phyloP scores from a whole-genome alignment of 768 basidiomycete genomes.

The Tricholomella constricta region DNA sequence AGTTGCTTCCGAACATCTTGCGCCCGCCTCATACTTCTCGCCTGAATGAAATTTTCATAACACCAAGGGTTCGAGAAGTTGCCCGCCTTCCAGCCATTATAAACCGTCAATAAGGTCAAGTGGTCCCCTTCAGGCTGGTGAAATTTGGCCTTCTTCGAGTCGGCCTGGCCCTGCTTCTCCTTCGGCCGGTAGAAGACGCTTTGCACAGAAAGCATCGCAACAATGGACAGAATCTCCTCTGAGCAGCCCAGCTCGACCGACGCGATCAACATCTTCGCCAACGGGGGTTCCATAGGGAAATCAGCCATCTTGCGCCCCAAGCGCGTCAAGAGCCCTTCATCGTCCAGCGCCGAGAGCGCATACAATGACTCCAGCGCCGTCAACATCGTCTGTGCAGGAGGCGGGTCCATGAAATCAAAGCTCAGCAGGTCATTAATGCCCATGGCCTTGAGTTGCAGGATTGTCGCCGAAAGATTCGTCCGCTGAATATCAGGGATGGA shows the following conservation, averaged over 20 bases:
- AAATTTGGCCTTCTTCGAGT: constrained; percentile 99
- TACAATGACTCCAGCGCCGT: constrained; percentile 94
- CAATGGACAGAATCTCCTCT: constrained; percentile 95
- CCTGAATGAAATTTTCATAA: constrained; percentile 98
- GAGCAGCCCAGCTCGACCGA: constrained; percentile 98
- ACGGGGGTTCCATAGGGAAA: constrained; percentile 95
- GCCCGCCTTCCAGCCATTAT: constrained; percentile 97
- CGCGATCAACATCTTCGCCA: constrained; percentile 98
- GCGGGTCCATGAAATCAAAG: constrained; percentile 99
- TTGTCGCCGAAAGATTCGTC: constrained; percentile 89
- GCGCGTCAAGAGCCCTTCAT: constrained; percentile 93
- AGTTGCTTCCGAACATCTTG: constrained; percentile 98
- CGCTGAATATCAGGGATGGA: constrained; percentile 98
- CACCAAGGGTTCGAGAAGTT: constrained; percentile 99
- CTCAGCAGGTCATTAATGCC: constrained; percentile 96
- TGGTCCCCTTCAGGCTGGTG: constrained; percentile 99
- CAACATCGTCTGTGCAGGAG: constrained; percentile 94
- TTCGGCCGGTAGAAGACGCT: constrained; percentile 99
- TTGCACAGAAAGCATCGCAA: constrained; percentile 97
- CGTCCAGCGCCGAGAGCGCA: constrained; percentile 93
- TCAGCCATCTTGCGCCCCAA: constrained; percentile 99
- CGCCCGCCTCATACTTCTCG: constrained; percentile 93
- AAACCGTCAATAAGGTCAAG: constrained; percentile 87
- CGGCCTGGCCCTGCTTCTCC: constrained; percentile 98
- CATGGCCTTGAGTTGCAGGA: constrained; percentile 97